Base-by-base conservation (phyloP, 2,329 filamentous ascomycete genomes). In the Fusarium udum region DNA sequence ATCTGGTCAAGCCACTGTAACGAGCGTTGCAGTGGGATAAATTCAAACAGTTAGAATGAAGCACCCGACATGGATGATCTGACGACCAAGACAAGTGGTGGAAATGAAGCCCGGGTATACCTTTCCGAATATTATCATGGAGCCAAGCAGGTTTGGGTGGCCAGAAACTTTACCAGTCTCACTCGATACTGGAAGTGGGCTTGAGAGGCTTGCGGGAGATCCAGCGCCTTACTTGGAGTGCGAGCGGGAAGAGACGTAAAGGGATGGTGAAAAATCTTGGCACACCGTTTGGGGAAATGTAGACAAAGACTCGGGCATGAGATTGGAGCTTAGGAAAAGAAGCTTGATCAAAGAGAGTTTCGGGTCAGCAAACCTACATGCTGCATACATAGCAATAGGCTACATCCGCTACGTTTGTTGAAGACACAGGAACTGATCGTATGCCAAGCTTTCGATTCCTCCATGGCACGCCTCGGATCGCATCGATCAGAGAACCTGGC, bases 91-190 rank as follows among this genome's bases (percentile, higher is more conserved):
- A 67, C 61, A 32, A 61, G 51, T 67, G 61, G 72, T 78, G 75
- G 76, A 78, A 77, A 78, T 78, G 77, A 75, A 77, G 22, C 11
- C 53, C 40, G 58, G 64, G n/a, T 66, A 63, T 67, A 45, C 49
- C 61, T 61, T 65, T 69, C 64, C 57, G 61, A 61, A 43, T 15
- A 63, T 46, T 36, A 20, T 52, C 32, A 36, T 39, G 26, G 26
- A 57, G 37, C 60, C 58, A 49, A 51, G 45, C 40, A 69, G 28
- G 57, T 43, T 45, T 52, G 39, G 28, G 56, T 48, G 71, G 39
- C 63, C 56, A 52, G 40, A 74, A 62, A 26, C 32, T 69, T 61
- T 39, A 69, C 64, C 43, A 37, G 26, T 46, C 40, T 48, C 31
- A 37, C 24, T 53, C 57, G 36, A 51, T 36, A 55, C 58, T 65